phyloP scores from a whole-genome alignment of 345 rosid species.

The Hibiscus syriacus region DNA sequence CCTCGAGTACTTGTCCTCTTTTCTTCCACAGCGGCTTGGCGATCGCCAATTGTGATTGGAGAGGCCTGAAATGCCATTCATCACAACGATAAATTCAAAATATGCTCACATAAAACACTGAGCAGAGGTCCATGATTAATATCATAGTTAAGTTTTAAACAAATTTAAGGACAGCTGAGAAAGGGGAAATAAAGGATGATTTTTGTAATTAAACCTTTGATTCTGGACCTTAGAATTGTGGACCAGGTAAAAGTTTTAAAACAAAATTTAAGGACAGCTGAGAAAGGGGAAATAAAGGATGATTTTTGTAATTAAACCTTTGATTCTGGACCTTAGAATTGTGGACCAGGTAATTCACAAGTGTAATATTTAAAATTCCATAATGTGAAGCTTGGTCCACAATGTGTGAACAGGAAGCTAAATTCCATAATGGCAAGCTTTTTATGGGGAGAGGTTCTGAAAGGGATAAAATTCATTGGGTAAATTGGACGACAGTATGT shows the following conservation, averaged over 20 bases:
- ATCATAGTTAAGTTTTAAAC: neutral
- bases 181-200: neutral
- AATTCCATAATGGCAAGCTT: too few species aligned
- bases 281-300: neutral
- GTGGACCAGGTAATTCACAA: neutral
- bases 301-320: neutral
- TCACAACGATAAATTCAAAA: neutral
- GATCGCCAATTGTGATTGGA: slow-evolving; percentile 40
- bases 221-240: neutral
- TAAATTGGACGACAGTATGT: too few species aligned
- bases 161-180: neutral
- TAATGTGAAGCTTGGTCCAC: too few species aligned
- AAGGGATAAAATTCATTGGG: too few species aligned
- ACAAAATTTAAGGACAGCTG: neutral
- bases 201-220: neutral
- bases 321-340: neutral
- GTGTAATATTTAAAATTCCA: too few species aligned
- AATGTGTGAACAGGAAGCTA: too few species aligned
- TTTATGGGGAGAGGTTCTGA: too few species aligned
- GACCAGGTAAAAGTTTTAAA: neutral
- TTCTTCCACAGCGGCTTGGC: slow-evolving; percentile 40
- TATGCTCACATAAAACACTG: neutral
- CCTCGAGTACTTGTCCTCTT: slow-evolving; percentile 60
- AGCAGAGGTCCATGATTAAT: neutral
- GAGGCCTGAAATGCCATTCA: slow-evolving; percentile 41